Conservation (phyloP, 306 rosid species). For the Quercus engelmannii region DNA sequence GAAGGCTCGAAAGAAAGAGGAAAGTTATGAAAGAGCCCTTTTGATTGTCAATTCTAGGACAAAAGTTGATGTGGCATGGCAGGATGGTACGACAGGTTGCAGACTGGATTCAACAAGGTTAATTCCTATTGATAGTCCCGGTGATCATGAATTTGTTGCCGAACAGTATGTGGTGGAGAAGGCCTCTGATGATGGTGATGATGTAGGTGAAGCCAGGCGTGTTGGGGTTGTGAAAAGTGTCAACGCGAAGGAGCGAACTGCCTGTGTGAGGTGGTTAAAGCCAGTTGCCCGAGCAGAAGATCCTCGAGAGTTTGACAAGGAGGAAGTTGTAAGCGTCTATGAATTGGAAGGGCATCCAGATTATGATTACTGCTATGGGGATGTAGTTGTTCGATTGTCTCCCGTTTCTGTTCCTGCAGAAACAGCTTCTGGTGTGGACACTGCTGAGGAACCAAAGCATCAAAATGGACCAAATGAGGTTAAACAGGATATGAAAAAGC, state of each 20-base stretch:
- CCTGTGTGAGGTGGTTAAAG: constrained; percentile 89
- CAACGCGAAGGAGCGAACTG: constrained; percentile 90
- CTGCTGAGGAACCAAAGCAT: constrained; percentile 41
- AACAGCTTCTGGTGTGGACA: constrained; percentile 39
- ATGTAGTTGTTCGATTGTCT: constrained; percentile 87
- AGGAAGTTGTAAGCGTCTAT: constrained; percentile 91
- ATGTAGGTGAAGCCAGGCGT: constrained; percentile 61
- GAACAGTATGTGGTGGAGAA: constrained; percentile 97
- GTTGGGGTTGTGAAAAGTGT: constrained; percentile 96
- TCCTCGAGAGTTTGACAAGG: constrained; percentile 82
- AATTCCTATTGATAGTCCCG: constrained; percentile 87
- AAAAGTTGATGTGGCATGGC: constrained; percentile 91
- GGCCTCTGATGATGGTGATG: constrained; percentile 71
- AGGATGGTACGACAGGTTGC: constrained; percentile 68
- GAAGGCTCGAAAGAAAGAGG: constrained; percentile 84
- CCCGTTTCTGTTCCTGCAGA: constrained; percentile 59
- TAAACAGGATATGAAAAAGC: constrained; percentile 26
- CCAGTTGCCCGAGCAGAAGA: constrained; percentile 75
- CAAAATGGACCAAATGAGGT: constrained; percentile 41
- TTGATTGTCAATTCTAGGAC: constrained; percentile 77
- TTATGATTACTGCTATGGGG: constrained; percentile 95
- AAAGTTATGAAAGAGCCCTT: constrained; percentile 86
- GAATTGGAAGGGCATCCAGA: constrained; percentile 98
- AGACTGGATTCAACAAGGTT: constrained; percentile 56
- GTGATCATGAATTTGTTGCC: constrained; percentile 97